Base-by-base conservation (phyloP, 805 yeast genomes). In the Kregervanrija fluxuum region DNA sequence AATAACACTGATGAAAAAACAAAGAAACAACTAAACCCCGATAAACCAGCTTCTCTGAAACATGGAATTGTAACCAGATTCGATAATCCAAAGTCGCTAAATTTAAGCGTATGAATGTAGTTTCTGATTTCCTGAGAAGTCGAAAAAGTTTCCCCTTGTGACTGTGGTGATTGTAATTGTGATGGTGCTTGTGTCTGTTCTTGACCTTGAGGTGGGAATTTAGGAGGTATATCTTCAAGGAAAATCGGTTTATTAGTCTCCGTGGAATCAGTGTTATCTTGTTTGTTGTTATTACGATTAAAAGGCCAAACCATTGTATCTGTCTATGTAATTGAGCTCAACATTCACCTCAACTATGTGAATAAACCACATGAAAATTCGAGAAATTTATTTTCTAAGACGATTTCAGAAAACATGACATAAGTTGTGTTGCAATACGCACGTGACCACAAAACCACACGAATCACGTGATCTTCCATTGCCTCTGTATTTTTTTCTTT, bases 21-120 rank as follows among this genome's bases (percentile, higher is more conserved):
- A 35, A 81, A 82, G 74, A 84, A 73, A 12, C 86, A 75, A 16
- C 82, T 77, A 47, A 85, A 75, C 8, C 95, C 95, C 1, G 88
- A 71, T 43, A 85, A 62, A 51, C 85, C 85, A 0, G 93, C 87
- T 42, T 84, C 90, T 50, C 93, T 66, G 57, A 85, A 83, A 56
- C 95, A 85, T 2, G 95, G 93, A 55, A 84, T 82, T 39, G 66
- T 62, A 2, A 77, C 67, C 41, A 81, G 65, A 36, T 71, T 73
- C 6, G 68, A 69, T 6, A 79, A 52, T 3, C 69, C 61, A 54
- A 85, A 80, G 51, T 82, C 86, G 0, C 73, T 65, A 16, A 64
- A 38, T 16, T 69, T 61, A 11, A 84, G 60, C 4, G 70, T 53
- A 8, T 49, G 38, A 1, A 59, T n/a, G 35, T 49, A 47, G 30